Percentiles rank a stretch among this genome's conserved stretches.
These are phyloP conservation scores for Flammula alnicola DNA, from an alignment of 1,284 basidiomycete genomes.

Conservation along the genomic window DNA sequence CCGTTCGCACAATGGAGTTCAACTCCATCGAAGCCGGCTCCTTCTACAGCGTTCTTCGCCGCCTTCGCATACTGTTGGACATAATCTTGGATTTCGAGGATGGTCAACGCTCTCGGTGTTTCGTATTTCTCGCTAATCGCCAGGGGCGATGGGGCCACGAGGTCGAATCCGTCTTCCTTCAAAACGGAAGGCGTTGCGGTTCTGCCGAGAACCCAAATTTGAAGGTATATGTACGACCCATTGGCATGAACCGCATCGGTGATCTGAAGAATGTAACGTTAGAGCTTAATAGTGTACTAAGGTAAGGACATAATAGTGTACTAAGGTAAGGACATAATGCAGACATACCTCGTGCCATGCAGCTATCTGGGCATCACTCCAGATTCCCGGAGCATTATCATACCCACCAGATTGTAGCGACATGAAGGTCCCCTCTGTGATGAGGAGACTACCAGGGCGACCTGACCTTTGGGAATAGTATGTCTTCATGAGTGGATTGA, in stretches of 20 bases:
- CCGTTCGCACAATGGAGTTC: slow-evolving; percentile 32
- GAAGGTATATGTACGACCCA: slow-evolving; percentile 48
- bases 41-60: slow-evolving; percentile 29
- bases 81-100: slow-evolving; percentile 27
- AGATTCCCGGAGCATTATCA: slow-evolving; percentile 43
- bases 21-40: slow-evolving; percentile 34
- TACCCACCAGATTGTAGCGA: slow-evolving; percentile 33
- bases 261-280: slow-evolving; percentile 31
- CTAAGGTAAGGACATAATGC: background rate
- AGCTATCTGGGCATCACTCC: slow-evolving; percentile 40
- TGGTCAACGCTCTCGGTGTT: slow-evolving; percentile 25
- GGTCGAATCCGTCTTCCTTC: slow-evolving; percentile 20
- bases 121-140: slow-evolving; percentile 6
- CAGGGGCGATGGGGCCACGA: slow-evolving; percentile 27
- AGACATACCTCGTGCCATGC: slow-evolving; percentile 44
- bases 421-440: slow-evolving; percentile 46
- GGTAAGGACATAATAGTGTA: background rate
- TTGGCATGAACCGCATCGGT: slow-evolving; percentile 44
- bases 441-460: slow-evolving; percentile 41
- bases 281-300: no score
- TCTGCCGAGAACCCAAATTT: slow-evolving; percentile 56
- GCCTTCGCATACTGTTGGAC: slow-evolving; percentile 26
- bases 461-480: slow-evolving; percentile 45
- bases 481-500: slow-evolving; percentile 40
- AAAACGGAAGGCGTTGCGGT: slow-evolving; percentile 38